Evolutionary conservation across 2,329 filamentous ascomycete genomes (phyloP).

Genomic region (Fusarium citri): DNA sequence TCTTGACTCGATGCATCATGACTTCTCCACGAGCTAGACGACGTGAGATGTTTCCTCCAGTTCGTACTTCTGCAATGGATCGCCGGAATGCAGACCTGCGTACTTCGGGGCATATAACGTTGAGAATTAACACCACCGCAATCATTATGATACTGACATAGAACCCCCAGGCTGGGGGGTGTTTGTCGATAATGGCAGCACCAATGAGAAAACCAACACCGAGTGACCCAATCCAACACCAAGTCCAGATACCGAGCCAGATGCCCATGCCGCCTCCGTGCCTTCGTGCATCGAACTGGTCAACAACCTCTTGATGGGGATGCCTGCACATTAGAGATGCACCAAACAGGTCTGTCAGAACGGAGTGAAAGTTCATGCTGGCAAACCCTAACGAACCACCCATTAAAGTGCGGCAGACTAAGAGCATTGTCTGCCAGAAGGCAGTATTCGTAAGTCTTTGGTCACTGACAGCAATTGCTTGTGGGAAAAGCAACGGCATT

Average conservation of each 20-base stretch:
- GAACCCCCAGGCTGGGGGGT: constrained; percentile 79
- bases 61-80: constrained; percentile 73
- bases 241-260: constrained; percentile 84
- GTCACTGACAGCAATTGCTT: constrained; percentile 73
- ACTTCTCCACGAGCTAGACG: constrained; percentile 78
- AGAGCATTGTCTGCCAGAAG: constrained; percentile 69
- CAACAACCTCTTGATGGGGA: constrained; percentile 78
- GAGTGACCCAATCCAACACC: constrained; percentile 79
- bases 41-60: constrained; percentile 62
- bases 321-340: constrained; percentile 78
- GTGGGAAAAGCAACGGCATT: constrained; percentile 79
- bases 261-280: constrained; percentile 82
- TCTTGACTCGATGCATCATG: constrained; percentile 79
- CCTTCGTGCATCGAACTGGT: constrained; percentile 74
- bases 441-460: constrained; percentile 66
- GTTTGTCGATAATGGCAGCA: constrained; percentile 72
- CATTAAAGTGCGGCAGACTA: constrained; percentile 73
- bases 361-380: constrained; percentile 80
- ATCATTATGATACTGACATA: constrained; percentile 78
- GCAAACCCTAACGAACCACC: constrained; percentile 78
- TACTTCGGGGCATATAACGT: constrained; percentile 78
- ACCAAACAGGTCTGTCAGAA: constrained; percentile 79
- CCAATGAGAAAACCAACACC: constrained; percentile 79
- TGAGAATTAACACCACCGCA: constrained; percentile 73
- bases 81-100: constrained; percentile 75